These are phyloP conservation scores for Starmerella floricola DNA, from an alignment of 805 yeast species.

Conservation along the genomic window DNA sequence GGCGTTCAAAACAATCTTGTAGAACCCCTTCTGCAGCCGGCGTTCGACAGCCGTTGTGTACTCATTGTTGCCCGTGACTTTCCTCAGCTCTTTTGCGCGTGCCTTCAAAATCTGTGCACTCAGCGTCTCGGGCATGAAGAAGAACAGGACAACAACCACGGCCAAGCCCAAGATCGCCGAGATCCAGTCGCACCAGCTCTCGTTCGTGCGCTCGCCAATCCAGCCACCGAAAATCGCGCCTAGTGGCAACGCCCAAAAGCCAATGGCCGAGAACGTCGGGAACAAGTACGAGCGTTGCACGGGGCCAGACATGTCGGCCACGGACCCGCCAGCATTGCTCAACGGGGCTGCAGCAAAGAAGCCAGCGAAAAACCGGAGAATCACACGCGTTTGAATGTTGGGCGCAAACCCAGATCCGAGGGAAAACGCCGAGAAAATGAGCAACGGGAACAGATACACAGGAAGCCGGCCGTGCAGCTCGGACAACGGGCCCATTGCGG, in stretches of 20 bases:
- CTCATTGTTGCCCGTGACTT: constrained; percentile 30
- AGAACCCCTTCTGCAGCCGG: constrained; percentile 24
- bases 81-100: constrained; percentile 50
- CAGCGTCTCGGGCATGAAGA: constrained; percentile 69
- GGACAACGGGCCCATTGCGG: constrained; percentile 57
- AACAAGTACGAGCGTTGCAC: constrained; percentile 24
- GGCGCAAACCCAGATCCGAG: constrained; percentile 36
- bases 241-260: constrained; percentile 38
- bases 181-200: constrained; percentile 16
- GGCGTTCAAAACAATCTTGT: constrained; percentile 32
- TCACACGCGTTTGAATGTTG: constrained; percentile 30
- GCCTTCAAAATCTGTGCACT: constrained; percentile 65
- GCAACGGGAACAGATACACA: constrained; percentile 43
- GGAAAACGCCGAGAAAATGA: constrained; percentile 37
- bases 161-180: constrained; percentile 6
- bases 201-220: constrained; percentile 39
- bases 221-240: constrained; percentile 40
- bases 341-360: constrained; percentile 66
- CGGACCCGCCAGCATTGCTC: constrained; percentile 39
- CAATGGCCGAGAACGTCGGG: constrained; percentile 9
- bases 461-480: constrained; percentile 57
- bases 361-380: constrained; percentile 64
- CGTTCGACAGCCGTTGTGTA: constrained; percentile 34
- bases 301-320: constrained; percentile 62
- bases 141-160: constrained; percentile 2